Evolutionary conservation across 805 yeast genomes (phyloP).

Genomic region (Barnettozyma wickerhamii): DNA sequence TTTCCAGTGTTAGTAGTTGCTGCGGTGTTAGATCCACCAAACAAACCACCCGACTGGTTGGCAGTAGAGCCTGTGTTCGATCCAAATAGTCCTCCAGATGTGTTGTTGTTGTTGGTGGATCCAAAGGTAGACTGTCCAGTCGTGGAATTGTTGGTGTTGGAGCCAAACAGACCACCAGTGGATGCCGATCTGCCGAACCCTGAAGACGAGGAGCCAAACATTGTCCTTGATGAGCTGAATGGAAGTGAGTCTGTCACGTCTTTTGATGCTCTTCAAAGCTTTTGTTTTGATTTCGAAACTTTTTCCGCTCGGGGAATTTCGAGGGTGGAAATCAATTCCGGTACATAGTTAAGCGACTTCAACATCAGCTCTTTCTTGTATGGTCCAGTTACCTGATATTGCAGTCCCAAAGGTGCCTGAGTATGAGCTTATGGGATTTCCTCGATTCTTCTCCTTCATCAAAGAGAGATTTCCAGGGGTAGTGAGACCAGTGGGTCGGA

Average conservation of each 20-base stretch:
- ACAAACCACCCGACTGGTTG: conserved; percentile 23
- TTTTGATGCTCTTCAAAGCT: background rate
- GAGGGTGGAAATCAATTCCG: background rate
- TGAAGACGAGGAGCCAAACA: conserved; percentile 19
- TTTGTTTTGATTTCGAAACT: background rate
- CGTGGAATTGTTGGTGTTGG: conserved; percentile 15
- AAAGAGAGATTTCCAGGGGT: conserved; percentile 4
- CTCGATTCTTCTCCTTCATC: conserved; percentile 16
- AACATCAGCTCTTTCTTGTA: no score
- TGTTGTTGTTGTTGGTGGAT: background rate
- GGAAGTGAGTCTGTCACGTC: no score
- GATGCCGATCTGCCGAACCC: conserved; percentile 23
- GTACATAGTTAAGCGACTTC: no score
- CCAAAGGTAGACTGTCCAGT: conserved; percentile 9
- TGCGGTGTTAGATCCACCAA: conserved; percentile 26
- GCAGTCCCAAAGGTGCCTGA: no score
- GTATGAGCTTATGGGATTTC: conserved; percentile 24
- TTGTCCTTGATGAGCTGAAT: background rate
- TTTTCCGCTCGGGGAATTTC: background rate
- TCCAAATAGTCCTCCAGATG: conserved; percentile 13
- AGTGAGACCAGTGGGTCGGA: background rate
- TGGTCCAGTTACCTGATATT: no score
- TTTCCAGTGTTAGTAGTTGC: conserved; percentile 14
- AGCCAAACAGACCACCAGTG: conserved; percentile 22
- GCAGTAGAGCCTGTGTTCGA: conserved; percentile 11